Evolutionary conservation across 2,329 filamentous ascomycete genomes (phyloP).

Genomic region (Truncatella angustata): DNA sequence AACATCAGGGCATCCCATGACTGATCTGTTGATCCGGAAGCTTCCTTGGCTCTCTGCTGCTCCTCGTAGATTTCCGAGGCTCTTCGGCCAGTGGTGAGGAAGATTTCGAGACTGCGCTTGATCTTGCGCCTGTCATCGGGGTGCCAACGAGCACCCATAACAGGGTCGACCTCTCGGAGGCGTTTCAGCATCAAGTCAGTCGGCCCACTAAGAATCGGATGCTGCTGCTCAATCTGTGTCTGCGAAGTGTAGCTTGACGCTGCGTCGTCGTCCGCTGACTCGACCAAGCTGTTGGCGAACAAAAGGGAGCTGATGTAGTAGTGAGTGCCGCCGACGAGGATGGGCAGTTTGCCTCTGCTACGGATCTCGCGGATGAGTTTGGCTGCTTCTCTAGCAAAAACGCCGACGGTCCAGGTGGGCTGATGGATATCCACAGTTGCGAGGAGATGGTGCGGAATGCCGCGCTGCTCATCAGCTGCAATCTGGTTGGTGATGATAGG

Average conservation of each 20-base stretch:
- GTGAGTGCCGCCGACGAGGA: conserved; percentile 90
- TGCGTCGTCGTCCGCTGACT: conserved; percentile 30
- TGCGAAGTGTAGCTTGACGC: conserved; percentile 29
- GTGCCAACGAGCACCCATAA: conserved; percentile 91
- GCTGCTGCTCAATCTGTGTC: conserved; percentile 42
- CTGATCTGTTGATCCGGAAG: conserved; percentile 12
- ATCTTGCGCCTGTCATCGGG: conserved; percentile 92
- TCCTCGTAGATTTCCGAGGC: conserved; percentile 87
- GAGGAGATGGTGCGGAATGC: conserved; percentile 84
- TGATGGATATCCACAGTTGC: conserved; percentile 74
- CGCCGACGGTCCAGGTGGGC: conserved; percentile 78
- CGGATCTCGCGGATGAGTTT: conserved; percentile 75
- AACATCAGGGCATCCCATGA: conserved; percentile 67
- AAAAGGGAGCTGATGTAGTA: conserved; percentile 92
- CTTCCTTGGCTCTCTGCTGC: conserved; percentile 52
- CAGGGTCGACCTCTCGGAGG: conserved; percentile 77
- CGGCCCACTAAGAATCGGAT: conserved; percentile 69
- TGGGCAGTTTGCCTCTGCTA: conserved; percentile 74
- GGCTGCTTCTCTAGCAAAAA: conserved; percentile 70
- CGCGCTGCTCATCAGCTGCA: conserved; percentile 68
- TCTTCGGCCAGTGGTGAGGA: conserved; percentile 72
- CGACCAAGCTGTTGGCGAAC: conserved; percentile 70
- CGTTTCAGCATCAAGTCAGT: conserved; percentile 71
- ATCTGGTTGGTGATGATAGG: conserved; percentile 97
- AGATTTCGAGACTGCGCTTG: conserved; percentile 85